These are phyloP conservation scores for Knufia petricola DNA, from an alignment of 2,329 filamentous ascomycete genomes.

Conservation along the genomic window DNA sequence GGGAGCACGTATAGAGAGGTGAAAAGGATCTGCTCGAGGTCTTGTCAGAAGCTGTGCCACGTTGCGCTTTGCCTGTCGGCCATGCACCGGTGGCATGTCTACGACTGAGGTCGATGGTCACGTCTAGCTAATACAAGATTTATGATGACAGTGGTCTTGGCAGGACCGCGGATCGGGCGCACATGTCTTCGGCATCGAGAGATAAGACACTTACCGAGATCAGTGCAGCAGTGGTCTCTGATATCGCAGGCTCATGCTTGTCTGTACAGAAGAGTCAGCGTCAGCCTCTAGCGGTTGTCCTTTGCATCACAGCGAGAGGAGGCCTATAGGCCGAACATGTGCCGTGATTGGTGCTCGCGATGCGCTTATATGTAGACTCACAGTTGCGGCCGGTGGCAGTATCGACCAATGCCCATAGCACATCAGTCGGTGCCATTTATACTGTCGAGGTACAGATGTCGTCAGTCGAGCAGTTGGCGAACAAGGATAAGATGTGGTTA, in stretches of 20 bases:
- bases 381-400: slow-evolving; percentile 3
- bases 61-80: too few relatives aligned
- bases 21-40: slow-evolving; percentile 52
- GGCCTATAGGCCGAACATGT: too few relatives aligned
- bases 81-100: too few relatives aligned
- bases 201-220: background rate
- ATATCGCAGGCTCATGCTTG: slow-evolving; percentile 25
- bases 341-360: background rate
- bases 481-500: background rate
- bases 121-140: too few relatives aligned
- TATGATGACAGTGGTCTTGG: too few relatives aligned
- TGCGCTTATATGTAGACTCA: background rate
- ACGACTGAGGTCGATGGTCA: too few relatives aligned
- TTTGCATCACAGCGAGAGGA: too few relatives aligned
- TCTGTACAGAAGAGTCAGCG: slow-evolving; percentile 19
- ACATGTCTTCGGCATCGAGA: too few relatives aligned
- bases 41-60: slow-evolving; percentile 2
- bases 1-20: slow-evolving; percentile 84
- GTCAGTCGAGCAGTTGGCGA: background rate
- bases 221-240: background rate
- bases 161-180: too few relatives aligned
- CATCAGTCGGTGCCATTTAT: slow-evolving; percentile 7
- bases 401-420: slow-evolving; percentile 7
- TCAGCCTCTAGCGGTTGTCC: background rate
- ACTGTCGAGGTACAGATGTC: background rate